Percentiles rank a stretch among this genome's conserved stretches.
phyloP scores from a whole-genome alignment of 805 yeast species.

The Candida xyloterini region DNA sequence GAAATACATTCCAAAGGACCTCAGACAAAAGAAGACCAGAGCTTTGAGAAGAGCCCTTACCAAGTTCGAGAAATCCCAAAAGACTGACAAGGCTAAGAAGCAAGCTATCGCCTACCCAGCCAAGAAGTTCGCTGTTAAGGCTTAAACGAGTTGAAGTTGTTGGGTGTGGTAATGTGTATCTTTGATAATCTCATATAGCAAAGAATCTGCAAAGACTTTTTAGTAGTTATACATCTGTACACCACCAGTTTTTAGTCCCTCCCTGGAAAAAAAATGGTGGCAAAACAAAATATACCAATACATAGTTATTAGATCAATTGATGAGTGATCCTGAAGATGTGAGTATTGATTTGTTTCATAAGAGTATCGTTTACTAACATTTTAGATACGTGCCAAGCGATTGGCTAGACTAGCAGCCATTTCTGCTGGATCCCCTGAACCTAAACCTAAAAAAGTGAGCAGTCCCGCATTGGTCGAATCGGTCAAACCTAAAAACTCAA shows the following conservation, averaged over 20 bases:
- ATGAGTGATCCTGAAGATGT: slow-evolving; percentile 23
- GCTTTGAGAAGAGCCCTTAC: slow-evolving; percentile 97
- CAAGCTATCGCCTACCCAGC: slow-evolving; percentile 94
- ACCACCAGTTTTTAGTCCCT: neutral
- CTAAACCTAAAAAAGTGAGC: slow-evolving; percentile 7
- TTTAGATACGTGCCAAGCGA: slow-evolving; percentile 40
- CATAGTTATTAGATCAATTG: neutral
- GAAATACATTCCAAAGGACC: slow-evolving; percentile 96
- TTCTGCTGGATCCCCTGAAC: slow-evolving; percentile 6
- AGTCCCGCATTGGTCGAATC: slow-evolving; percentile 1
- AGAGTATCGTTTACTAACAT: slow-evolving; percentile 2
- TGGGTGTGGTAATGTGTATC: slow-evolving; percentile 15
- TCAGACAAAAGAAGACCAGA: slow-evolving; percentile 99
- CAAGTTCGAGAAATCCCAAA: slow-evolving; percentile 74
- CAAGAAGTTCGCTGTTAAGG: slow-evolving; percentile 98
- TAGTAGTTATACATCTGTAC: slow-evolving; percentile 7
- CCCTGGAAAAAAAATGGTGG: slow-evolving; percentile 12
- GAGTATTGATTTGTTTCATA: slow-evolving; percentile 3
- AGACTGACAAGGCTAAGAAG: slow-evolving; percentile 90
- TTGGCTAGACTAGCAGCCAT: slow-evolving; percentile 44
- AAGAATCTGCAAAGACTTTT: slow-evolving; percentile 9
- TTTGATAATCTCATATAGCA: slow-evolving; percentile 15
- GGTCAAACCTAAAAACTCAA: neutral
- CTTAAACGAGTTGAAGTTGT: slow-evolving; percentile 48
- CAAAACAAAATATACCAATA: slow-evolving; percentile 10